Evolutionary conservation across 306 rosid species (phyloP), one percentile per base, ranked within the genome.

Genomic region (Canavalia ensiformis): DNA sequence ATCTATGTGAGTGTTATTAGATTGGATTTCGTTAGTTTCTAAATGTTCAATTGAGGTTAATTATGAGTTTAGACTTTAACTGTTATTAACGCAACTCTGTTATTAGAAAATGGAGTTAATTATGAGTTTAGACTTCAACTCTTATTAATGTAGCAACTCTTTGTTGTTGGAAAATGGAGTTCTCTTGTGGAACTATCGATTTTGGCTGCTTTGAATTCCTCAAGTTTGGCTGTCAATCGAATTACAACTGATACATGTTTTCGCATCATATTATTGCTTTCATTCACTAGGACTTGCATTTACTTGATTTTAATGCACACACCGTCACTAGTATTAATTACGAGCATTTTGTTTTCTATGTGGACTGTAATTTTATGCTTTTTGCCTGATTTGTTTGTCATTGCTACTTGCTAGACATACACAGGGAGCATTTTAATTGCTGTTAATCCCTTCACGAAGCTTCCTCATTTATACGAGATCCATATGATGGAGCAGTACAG

Each of bases 401-500:
- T 80, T 81, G 49, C 25, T 80, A 95, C 71, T 80, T 81, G 49
- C 25, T 80, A 95, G 99, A 95, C 99, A 78, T 95, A 95, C 72
- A 93, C 99, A 3, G 97, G 99, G 78, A 90, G 98, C 90, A 95
- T 95, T 79, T 89, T 95, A 89, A 95, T 95, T 72, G 98, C 98
- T 10, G 92, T 95, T 74, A 95, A 95, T 84, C 99, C 99, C 56
- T 95, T 95, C 90, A 95, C 98, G 8, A 95, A 90, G 92, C 98
- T 95, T 87, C 98, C 94, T 65, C 99, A 95, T 90, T 82, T 95
- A 58, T 95, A 95, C 83, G 81, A 95, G 79, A 82, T 82, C 41
- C 97, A 95, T 77, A 95, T 95, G 99, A 95, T 95, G 99, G 98
- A 93, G 85, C 92, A 87, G 85, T 95, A 95, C 55, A 95, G 87